Base-by-base conservation (phyloP, 768 basidiomycete genomes). In the Dendrothele bispora region DNA sequence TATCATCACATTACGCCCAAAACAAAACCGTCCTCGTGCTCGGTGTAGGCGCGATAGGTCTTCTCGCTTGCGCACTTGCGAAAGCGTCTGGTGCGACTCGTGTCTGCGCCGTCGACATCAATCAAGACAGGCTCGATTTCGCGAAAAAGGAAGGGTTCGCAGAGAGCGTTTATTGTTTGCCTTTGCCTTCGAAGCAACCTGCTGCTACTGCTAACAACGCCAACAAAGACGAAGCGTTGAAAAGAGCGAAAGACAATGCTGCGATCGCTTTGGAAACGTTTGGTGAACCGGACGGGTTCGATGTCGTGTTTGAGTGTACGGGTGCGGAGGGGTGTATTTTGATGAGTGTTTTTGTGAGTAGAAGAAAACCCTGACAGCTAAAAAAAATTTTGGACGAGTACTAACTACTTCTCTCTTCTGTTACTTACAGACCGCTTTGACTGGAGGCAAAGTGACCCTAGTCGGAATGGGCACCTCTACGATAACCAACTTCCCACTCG, bases 401-500 rank as follows among this genome's bases (percentile, higher is more conserved):
- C n/a, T n/a, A n/a, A n/a, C n/a, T n/a, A n/a, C n/a, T n/a, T n/a
- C n/a, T n/a, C n/a, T n/a, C n/a, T n/a, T n/a, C n/a, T n/a, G n/a
- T n/a, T n/a, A n/a, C n/a, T n/a, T n/a, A n/a, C n/a, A n/a, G n/a
- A n/a, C n/a, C n/a, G n/a, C n/a, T n/a, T n/a, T n/a, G n/a, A n/a
- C n/a, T n/a, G n/a, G n/a, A n/a, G n/a, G 91, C 41, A 91, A 88
- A 62, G 91, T 97, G 47, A 85, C 92, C 77, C 88, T 93, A 58
- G 83, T 98, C 54, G 95, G 95, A 18, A 98, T 98, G 95, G 95
- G 95, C 55, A 82, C 91, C 14, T 80, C 86, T 49, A 87, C 85
- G 57, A 80, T 86, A 14, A 39, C 46, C 48, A 74, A 78, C 53
- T 74, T 97, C 45, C 95, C 95, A n/a, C 77, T 94, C 48, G 86